Base-by-base conservation (phyloP, 306 rosid genomes). In the Lathyrus sativus region DNA sequence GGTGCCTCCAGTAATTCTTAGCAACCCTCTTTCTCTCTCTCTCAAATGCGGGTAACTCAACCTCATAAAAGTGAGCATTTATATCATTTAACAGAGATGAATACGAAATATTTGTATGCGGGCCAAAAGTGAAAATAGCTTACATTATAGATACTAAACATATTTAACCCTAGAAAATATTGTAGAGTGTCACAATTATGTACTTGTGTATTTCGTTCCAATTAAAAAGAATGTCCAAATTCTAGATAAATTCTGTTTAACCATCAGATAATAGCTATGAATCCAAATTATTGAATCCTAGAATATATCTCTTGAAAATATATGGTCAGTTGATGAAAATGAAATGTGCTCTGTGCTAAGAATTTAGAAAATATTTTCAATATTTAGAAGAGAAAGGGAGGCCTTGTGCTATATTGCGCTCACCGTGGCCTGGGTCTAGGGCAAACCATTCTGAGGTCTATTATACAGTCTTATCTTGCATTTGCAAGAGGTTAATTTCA, bases 241-340 rank as follows among this genome's bases (percentile, higher is more conserved):
- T 33, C 37, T 6, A 33, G 37, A 5, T 33, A 33, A 33, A 1
- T 33, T 33, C 1, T 1, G 37, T 33, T 70, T 49, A 12, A 24
- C 19, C 14, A 24, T 26, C 35, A 54, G 38, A 6, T 37, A 17
- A 4, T 11, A 48, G 6, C 49, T 59, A 46, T 59, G 39, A 9
- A 38, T 58, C 28, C 28, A 35, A 14, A 22, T 37, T 5, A 6
- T 22, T 38, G n/a, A n/a, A 42, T 59, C 14, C 46, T 59, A n/a
- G 38, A 48, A 38, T 62, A 14, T 75, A 14, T 59, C 17, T 9
- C 17, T 15, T 48, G 55, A 37, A 57, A 24, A 48, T 38, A 22
- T 50, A 19, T 75, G 46, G 61, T 50, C 54, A 17, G 31, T 22
- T 74, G 45, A 41, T 64, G 70, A 58, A 51, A 18, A 7, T 35